Base-by-base conservation (phyloP, 2,329 filamentous ascomycete species). In the Botryosphaeria dothidea region DNA sequence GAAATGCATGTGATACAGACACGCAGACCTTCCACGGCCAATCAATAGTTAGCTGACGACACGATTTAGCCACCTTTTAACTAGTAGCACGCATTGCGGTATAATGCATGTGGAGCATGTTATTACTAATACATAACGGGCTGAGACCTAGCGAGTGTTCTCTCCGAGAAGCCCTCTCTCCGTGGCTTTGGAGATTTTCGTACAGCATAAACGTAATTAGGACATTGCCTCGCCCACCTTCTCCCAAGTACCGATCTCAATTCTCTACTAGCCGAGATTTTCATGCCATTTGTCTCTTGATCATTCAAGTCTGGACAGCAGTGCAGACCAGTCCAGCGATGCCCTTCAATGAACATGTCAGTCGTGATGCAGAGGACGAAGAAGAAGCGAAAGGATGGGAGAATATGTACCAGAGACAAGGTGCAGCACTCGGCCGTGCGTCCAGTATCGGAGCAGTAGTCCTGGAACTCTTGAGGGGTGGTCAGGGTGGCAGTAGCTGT, bases 361-460 rank as follows among this genome's bases (percentile, higher is more conserved):
- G 48, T 25, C 3, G 31, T n/a, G n/a, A n/a, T n/a, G n/a, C n/a
- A n/a, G 8, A 9, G 8, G 7, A n/a, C 9, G 17, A 8, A 17
- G 5, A 6, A 51, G 8, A 9, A 15, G 5, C 34, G 19, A 9
- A 9, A 11, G 11, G 11, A 27, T 9, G 13, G 34, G 34, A 27
- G 21, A 9, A 9, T 11, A 45, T 49, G 15, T 46, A 64, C 61
- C 61, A 64, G 13, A 34, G 61, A 64, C 11, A 64, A 27, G 11
- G 61, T 64, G 61, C 61, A 64, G 48, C 61, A 64, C 27, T 64
- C 61, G 9, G 61, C 61, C 3, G 61, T 64, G 13, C 61, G 45
- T 15, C 61, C 61, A 17, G 29, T 64, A 0, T 56, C 61, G 4
- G 61, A 23, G 15, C 61, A 64, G 36, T 64, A 64, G 1, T 52